Evolutionary conservation across 345 rosid species (phyloP).

Genomic region (Boechera retrofracta): DNA sequence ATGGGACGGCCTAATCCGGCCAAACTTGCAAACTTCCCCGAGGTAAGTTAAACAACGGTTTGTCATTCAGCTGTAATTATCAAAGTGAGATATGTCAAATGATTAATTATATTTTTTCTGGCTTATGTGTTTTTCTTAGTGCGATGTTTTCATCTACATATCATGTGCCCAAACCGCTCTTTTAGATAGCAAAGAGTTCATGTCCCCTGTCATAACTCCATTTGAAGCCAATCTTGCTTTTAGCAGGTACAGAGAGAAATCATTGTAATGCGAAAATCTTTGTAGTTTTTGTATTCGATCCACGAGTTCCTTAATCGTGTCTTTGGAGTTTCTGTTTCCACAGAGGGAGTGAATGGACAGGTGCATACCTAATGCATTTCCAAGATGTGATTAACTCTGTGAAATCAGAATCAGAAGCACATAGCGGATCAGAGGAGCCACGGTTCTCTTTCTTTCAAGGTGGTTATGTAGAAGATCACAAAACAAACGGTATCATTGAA

Average conservation of each 20-base stretch:
- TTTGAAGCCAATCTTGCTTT: conserved; percentile 92
- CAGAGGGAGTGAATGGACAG: conserved; percentile 96
- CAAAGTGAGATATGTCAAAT: conserved; percentile 11
- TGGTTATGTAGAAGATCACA: conserved; percentile 65
- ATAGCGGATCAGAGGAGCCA: conserved; percentile 62
- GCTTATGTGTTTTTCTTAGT: conserved; percentile 49
- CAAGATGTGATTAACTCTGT: conserved; percentile 63
- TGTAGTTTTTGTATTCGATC: conserved; percentile 12
- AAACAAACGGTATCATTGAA: conserved; percentile 21
- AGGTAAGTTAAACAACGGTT: conserved; percentile 50
- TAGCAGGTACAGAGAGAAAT: conserved; percentile 56
- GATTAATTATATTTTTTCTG: conserved; percentile 9
- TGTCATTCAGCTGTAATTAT: conserved; percentile 1
- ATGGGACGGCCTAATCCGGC: conserved; percentile 98
- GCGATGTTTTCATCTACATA: conserved; percentile 82
- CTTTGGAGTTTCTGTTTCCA: conserved; percentile 39
- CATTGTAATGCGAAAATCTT: neutral
- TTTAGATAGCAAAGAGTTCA: conserved; percentile 89
- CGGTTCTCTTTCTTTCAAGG: conserved; percentile 84
- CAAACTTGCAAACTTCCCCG: conserved; percentile 95
- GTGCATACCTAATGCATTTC: conserved; percentile 79
- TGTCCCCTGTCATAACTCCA: conserved; percentile 91
- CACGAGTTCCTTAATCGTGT: conserved; percentile 16
- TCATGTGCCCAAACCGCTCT: conserved; percentile 95
- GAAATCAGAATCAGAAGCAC: conserved; percentile 44